phyloP scores from a whole-genome alignment of 1,284 basidiomycete species.

The Mycosarcoma mackinlayi region DNA sequence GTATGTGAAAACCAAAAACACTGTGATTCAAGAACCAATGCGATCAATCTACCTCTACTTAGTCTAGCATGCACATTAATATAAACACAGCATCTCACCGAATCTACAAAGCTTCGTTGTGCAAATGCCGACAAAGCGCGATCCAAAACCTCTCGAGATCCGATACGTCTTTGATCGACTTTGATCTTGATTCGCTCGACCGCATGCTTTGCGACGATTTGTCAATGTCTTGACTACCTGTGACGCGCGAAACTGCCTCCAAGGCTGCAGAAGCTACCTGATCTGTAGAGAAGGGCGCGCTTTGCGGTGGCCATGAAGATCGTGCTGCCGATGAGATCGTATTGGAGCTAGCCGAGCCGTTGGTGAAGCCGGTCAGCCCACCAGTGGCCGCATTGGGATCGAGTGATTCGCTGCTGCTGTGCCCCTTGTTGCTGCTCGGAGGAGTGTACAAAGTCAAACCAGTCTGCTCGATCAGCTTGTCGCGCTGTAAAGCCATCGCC shows the following conservation, averaged over 20 bases:
- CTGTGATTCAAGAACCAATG: too few relatives aligned
- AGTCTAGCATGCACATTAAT: too few relatives aligned
- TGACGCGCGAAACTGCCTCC: background rate
- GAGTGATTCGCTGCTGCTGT: background rate
- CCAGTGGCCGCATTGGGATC: background rate
- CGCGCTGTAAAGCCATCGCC: conserved; percentile 42
- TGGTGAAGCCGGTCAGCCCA: background rate
- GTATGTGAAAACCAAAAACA: too few relatives aligned
- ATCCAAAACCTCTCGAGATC: conserved; percentile 65
- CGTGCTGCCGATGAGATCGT: too few relatives aligned
- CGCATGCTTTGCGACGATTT: conserved; percentile 3
- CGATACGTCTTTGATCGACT: conserved; percentile 12
- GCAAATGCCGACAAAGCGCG: conserved; percentile 63
- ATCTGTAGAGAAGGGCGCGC: conserved; percentile 19
- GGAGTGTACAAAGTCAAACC: conserved; percentile 27
- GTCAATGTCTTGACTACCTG: background rate
- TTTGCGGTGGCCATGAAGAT: conserved; percentile 4
- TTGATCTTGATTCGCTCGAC: conserved; percentile 3
- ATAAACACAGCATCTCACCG: background rate
- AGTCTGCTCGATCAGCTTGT: conserved; percentile 32
- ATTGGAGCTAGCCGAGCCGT: too few relatives aligned
- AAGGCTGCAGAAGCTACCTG: conserved; percentile 8
- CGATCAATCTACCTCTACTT: too few relatives aligned
- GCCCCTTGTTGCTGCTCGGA: background rate
- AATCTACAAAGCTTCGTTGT: conserved; percentile 49